These are phyloP conservation scores for Carex littledalei DNA, from an alignment of 176 grass and related monocot species.

Conservation along the genomic window DNA sequence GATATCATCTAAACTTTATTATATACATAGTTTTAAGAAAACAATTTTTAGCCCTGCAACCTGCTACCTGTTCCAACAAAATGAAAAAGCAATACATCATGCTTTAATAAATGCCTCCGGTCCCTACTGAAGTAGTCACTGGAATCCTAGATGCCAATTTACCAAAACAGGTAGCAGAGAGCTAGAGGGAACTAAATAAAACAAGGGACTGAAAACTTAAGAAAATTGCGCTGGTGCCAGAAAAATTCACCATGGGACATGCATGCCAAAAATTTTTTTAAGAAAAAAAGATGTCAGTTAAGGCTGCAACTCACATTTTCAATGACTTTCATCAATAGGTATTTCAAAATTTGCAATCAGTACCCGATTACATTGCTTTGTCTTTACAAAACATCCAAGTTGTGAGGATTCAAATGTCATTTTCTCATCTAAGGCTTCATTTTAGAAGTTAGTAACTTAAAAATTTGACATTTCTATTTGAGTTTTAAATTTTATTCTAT, in stretches of 20 bases:
- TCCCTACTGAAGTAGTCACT: not conserved
- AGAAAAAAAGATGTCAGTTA: not conserved
- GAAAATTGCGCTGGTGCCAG: not conserved
- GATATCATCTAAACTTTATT: not conserved
- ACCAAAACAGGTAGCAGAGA: not conserved
- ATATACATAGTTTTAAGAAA: not conserved
- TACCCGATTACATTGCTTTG: not conserved
- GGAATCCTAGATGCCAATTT: not conserved
- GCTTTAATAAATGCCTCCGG: not conserved
- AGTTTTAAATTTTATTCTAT: not conserved
- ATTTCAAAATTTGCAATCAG: not conserved
- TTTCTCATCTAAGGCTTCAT: not conserved
- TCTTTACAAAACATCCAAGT: not conserved
- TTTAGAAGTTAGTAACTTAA: not conserved
- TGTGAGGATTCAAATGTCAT: not conserved
- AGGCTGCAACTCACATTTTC: not conserved
- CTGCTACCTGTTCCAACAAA: not conserved
- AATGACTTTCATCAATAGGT: not conserved
- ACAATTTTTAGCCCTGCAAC: not conserved
- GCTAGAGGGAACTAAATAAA: not conserved
- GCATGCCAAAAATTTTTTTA: not conserved
- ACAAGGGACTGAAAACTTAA: not conserved
- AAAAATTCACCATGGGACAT: not conserved
- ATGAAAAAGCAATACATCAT: not conserved
- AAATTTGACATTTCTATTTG: not conserved